Evolutionary conservation across 225 moss, liverwort and hornwort genomes (phyloP), one percentile per base, ranked within the genome.

Genomic region (Physcomitrium patens): DNA sequence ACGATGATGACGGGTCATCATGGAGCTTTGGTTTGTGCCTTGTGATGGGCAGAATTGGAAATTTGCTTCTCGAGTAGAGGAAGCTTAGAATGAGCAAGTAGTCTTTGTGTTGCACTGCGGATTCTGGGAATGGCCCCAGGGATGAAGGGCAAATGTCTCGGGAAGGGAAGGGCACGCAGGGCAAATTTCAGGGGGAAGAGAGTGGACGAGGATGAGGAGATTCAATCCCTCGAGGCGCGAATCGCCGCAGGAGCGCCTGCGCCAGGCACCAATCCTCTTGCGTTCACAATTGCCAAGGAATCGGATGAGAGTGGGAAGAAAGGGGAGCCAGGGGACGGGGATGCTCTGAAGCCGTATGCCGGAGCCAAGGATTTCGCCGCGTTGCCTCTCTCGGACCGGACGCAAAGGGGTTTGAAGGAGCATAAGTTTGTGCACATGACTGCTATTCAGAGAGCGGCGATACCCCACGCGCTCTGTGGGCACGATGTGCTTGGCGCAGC

Each of bases 401-500:
- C 89, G 57, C 90, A 81, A 84, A 83, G 91, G 67, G 99, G 94
- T 1, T 76, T 99, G 75, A 91, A 81, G 72, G 91, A 99, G 12
- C 81, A 78, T 44, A 95, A 99, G 77, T 99, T 90, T 15, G 82
- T 84, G 31, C 90, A 88, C 17, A 93, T 95, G 99, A 95, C 95
- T 15, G 99, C 99, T 10, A 99, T 99, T 74, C 99, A 99, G 68
- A 86, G 93, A 76, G 99, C 99, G 19, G 84, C 99, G 7, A 72
- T 95, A 24, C 99, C 99, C 0, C 99, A 99, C 71, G 83, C 95
- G 12, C 77, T 99, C n/a, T 95, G 93, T 68, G 99, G 93, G 0
- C 89, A 91, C 60, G 99, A 99, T 63, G 86, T 99, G n/a, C 79
- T 99, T 45, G 99, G 99, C 46, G 99, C 99, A 54, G 99, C 99